A percentile compares a stretch with the other conserved stretches of the same genome.
phyloP scores from a whole-genome alignment of 2,329 filamentous ascomycete genomes.

The Fusarium sp. region DNA sequence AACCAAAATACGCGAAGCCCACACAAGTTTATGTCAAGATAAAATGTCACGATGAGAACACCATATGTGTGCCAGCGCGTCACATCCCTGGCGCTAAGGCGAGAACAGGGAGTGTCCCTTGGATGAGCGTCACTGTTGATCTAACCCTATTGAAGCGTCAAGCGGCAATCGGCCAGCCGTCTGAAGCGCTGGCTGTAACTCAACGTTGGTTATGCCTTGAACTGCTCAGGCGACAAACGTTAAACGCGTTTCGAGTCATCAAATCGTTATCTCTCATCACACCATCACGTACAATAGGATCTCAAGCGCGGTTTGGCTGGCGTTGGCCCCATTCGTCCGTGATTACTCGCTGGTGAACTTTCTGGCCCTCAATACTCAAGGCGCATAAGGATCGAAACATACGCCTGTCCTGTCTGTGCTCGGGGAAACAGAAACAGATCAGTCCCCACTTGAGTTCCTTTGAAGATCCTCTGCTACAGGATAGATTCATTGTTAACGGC shows the following conservation, averaged over 20 bases:
- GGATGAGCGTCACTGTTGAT: conserved; percentile 3
- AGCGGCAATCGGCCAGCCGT: conserved; percentile 10
- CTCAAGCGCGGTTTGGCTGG: not conserved
- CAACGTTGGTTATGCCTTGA: conserved; percentile 13
- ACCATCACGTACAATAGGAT: conserved; percentile 13
- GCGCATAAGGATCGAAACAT: conserved; percentile 15
- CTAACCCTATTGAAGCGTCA: conserved; percentile 12
- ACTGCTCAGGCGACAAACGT: not conserved
- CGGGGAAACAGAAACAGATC: conserved; percentile 22
- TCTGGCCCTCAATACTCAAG: not conserved
- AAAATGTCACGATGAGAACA: conserved; percentile 20
- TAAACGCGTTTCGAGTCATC: conserved; percentile 22
- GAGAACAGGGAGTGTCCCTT: conserved; percentile 3
- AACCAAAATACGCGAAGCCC: conserved; percentile 16
- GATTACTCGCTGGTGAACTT: not conserved
- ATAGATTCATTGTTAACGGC: conserved; percentile 16
- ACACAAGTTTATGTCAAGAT: conserved; percentile 16
- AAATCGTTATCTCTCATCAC: not conserved
- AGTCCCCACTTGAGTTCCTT: conserved; percentile 32
- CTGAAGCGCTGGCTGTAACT: conserved; percentile 18
- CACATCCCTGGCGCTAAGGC: conserved; percentile 21
- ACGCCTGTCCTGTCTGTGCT: conserved; percentile 17
- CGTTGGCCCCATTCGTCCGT: not conserved
- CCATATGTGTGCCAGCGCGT: conserved; percentile 12
- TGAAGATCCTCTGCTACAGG: conserved; percentile 29